phyloP scores from a whole-genome alignment of 148 eudicot species.

The Spergularia marina region DNA sequence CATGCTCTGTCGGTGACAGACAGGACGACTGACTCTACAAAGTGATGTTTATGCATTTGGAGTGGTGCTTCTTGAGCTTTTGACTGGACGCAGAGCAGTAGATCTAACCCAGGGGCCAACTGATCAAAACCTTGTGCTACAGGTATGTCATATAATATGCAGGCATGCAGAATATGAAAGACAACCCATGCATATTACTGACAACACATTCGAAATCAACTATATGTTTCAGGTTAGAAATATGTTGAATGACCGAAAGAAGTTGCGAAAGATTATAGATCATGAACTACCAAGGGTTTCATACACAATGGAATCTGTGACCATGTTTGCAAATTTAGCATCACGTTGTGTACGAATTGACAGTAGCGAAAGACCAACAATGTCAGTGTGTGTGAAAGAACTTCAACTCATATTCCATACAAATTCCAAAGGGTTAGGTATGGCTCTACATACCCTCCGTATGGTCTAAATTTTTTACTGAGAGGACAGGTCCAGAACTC shows the following conservation, averaged over 20 bases:
- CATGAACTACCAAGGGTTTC: conserved; percentile 71
- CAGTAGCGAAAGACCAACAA: conserved; percentile 84
- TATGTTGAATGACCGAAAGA: conserved; percentile 70
- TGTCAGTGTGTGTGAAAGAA: conserved; percentile 76
- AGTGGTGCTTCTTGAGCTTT: conserved; percentile 91
- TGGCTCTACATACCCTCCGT: conserved; percentile 75
- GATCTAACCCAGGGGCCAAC: conserved; percentile 88
- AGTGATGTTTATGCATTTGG: conserved; percentile 98
- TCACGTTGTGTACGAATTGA: conserved; percentile 79
- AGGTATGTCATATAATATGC: conserved; percentile 39
- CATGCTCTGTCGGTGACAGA: conserved; percentile 50
- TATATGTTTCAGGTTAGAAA: conserved; percentile 60
- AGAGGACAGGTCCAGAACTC: conserved; percentile 4
- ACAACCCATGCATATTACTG: background rate
- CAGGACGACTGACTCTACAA: conserved; percentile 93
- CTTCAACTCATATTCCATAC: conserved; percentile 63
- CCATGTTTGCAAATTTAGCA: conserved; percentile 84
- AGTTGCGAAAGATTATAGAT: conserved; percentile 71
- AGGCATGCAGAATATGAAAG: background rate
- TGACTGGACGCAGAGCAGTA: conserved; percentile 87
- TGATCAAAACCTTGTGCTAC: conserved; percentile 88
- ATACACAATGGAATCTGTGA: conserved; percentile 76
- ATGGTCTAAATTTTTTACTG: conserved; percentile 39
- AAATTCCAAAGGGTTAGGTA: conserved; percentile 75
- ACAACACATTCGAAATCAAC: conserved; percentile 1